phyloP scores from a whole-genome alignment of 495 filamentous ascomycete genomes.

The Aspergillus sclerotioniger region DNA sequence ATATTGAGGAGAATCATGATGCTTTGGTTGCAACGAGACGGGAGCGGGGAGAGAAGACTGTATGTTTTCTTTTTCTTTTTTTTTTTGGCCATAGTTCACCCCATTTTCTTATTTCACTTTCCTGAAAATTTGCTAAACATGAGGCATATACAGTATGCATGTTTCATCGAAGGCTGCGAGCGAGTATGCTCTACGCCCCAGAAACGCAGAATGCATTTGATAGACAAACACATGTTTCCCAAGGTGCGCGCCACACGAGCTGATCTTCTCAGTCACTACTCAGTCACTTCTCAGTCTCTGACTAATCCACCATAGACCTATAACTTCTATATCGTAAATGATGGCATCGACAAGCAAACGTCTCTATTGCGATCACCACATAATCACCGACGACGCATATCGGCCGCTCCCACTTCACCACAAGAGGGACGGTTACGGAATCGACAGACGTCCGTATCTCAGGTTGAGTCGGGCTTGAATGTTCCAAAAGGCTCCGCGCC shows the following conservation, averaged over 20 bases:
- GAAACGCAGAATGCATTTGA: slow-evolving; percentile 81
- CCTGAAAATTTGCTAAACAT: too few relatives aligned
- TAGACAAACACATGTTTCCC: slow-evolving; percentile 94
- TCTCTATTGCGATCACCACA: slow-evolving; percentile 64
- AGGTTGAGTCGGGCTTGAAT: slow-evolving; percentile 15
- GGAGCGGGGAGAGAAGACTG: slow-evolving; percentile 83
- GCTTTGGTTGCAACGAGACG: slow-evolving; percentile 65
- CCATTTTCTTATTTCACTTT: too few relatives aligned
- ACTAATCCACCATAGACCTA: slow-evolving; percentile 55
- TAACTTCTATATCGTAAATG: slow-evolving; percentile 83
- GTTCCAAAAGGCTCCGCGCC: neutral
- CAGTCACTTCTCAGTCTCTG: neutral
- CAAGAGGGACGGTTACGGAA: slow-evolving; percentile 40
- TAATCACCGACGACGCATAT: slow-evolving; percentile 48
- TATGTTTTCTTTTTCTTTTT: slow-evolving; percentile 29
- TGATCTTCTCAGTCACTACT: neutral
- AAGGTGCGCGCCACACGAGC: slow-evolving; percentile 39
- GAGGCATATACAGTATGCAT: slow-evolving; percentile 60
- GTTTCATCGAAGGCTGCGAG: slow-evolving; percentile 88
- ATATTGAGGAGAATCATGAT: slow-evolving; percentile 94
- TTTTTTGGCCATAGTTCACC: too few relatives aligned
- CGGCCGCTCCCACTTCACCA: slow-evolving; percentile 42
- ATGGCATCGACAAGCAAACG: slow-evolving; percentile 79
- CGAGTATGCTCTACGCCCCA: slow-evolving; percentile 77
- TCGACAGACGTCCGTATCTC: slow-evolving; percentile 36